Percentiles rank a stretch among this genome's conserved stretches.
Evolutionary conservation across 805 yeast genomes (phyloP).

Genomic region (Teunomyces gatunensis): DNA sequence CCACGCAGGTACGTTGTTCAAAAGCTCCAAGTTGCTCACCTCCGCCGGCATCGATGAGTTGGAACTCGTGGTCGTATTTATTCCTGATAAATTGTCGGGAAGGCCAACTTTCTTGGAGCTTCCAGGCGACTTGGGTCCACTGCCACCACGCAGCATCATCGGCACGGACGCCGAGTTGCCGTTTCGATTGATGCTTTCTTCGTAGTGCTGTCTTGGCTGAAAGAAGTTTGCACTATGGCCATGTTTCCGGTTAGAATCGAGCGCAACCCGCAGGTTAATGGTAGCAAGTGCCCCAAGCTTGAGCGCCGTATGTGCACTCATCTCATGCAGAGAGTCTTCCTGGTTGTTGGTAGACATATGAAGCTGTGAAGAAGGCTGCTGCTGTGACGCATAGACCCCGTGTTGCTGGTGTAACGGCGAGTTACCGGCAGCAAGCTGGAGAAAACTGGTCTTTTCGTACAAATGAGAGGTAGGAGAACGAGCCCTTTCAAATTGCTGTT

Average conservation of each 20-base stretch:
- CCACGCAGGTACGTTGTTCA: slow-evolving; percentile 89
- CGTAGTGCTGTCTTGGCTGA: slow-evolving; percentile 14
- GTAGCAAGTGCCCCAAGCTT: slow-evolving; percentile 68
- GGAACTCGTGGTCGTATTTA: slow-evolving; percentile 8
- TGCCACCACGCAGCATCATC: slow-evolving; percentile 14
- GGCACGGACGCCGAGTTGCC: slow-evolving; percentile 40
- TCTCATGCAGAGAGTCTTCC: slow-evolving; percentile 22
- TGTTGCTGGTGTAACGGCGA: slow-evolving; percentile 9
- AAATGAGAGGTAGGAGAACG: slow-evolving; percentile 42
- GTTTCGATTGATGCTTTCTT: slow-evolving; percentile 36
- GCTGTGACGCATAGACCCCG: slow-evolving; percentile 8
- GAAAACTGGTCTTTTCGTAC: slow-evolving; percentile 43
- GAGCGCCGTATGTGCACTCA: slow-evolving; percentile 42
- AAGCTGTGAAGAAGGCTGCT: slow-evolving; percentile 13
- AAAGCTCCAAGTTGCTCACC: slow-evolving; percentile 42
- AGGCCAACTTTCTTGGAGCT: neutral
- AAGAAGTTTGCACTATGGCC: slow-evolving; percentile 3
- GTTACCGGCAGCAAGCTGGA: slow-evolving; percentile 32
- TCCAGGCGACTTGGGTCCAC: neutral
- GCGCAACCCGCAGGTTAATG: slow-evolving; percentile 53
- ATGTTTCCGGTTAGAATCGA: slow-evolving; percentile 39
- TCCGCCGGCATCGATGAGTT: slow-evolving; percentile 41
- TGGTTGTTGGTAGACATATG: slow-evolving; percentile 5
- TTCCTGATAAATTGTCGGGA: slow-evolving; percentile 12
- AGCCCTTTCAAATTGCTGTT: slow-evolving; percentile 27